Base-by-base conservation (phyloP, 176 grass and related monocot species). In the Oryza meridionalis region DNA sequence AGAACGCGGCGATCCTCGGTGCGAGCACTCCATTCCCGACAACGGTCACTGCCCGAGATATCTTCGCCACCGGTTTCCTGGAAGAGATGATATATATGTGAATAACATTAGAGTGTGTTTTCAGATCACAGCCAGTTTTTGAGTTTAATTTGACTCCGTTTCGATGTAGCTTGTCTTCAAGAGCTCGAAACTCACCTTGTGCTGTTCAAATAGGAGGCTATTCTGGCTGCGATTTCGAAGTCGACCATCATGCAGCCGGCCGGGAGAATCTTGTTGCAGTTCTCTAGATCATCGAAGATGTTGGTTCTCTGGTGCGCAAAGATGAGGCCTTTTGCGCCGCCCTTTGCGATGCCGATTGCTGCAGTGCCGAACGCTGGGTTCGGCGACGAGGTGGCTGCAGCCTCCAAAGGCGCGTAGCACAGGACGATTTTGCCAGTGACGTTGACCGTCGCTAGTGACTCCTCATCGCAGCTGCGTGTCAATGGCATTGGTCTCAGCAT, bases 381-480 rank as follows among this genome's bases (percentile, higher is more conserved):
- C 42, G 42, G 42, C 42, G 42, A 10, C 2, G 42, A 44, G 42
- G 42, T 10, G 42, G 42, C 2, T 8, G 42, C 42, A 0, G 33
- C 33, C 33, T 40, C 16, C 14, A 0, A 8, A 0, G 81, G 63
- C 67, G 7, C 21, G 0, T 44, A 87, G 80, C 84, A 90, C 38
- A 84, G 27, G 0, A 87, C 69, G 2, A 87, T 78, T 29, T 7
- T 84, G 10, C 76, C 80, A 0, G 84, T 84, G 19, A 87, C 21
- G 72, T 80, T 75, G 49, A 22, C 11, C 6, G 43, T 0, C 2
- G 31, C 58, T 44, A 90, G 22, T 25, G 74, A 3, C 14, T 21
- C 2, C 0, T 15, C 13, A 17, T 87, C 24, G 25, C 75, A 77
- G 19, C 75, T 77, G 21, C 33, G 11, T 49, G 42, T 44, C 9